Base-by-base conservation (phyloP, 2,329 filamentous ascomycete genomes). In the Aureobasidium musti region DNA sequence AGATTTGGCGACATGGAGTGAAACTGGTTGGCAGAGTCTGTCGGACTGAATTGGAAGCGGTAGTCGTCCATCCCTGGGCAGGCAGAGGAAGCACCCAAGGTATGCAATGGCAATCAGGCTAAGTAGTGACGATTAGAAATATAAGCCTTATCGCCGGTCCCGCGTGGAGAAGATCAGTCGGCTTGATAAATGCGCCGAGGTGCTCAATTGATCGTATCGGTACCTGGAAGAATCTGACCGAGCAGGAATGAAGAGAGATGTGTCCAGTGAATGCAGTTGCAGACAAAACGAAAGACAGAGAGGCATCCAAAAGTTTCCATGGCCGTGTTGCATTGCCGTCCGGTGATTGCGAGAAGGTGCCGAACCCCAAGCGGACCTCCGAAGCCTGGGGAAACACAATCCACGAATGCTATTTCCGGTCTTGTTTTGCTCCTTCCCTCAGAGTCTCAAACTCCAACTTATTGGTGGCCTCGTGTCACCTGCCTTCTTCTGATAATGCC, bases 71-170 rank as follows among this genome's bases (percentile, higher is more conserved):
- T 64, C 19, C 23, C 37, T 21, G 47, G 23, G 30, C 26, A 28
- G 30, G 30, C 3, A 37, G 53, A 2, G 17, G 19, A 10, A 45
- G 10, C 26, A 30, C 10, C 26, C 26, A 30, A 52, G 56, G 39
- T 17, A 47, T 47, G 57, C 57, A 21, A 49, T 19, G 45, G 14
- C 50, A 49, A 49, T 53, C 35, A 53, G 49, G 35, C 47, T 63
- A 39, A 50, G 35, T 39, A 26, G 47, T 64, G 61, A 53, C 49
- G 61, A 64, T 64, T 64, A 64, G 61, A 64, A 64, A 54, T 50
- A 53, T 49, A 21, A 33, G 59, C 17, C 57, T 45, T 56, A 54
- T 54, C 50, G 50, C 53, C 53, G 53, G 26, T 41, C 53, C 35
- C 53, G 53, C 53, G 53, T 41, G 53, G 53, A 56, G 53, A 33